Evolutionary conservation across 352 stramenopile genomes (phyloP).

Genomic region (Globisporangium rhizosaccharum): DNA sequence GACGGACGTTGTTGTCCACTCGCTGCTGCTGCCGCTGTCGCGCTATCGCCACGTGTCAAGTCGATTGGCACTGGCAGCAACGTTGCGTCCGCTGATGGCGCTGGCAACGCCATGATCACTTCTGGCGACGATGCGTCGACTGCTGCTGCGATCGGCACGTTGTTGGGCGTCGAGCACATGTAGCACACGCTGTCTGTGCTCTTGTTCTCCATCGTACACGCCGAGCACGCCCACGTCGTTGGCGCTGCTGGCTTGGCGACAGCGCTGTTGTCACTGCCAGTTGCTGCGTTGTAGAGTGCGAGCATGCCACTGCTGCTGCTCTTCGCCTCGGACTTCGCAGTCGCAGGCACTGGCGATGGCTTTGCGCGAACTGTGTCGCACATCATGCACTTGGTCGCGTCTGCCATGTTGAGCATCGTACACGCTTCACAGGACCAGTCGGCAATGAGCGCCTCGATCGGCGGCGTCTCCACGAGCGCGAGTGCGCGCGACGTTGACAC

Average conservation of each 20-base stretch:
- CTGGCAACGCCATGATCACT: constrained; percentile 26
- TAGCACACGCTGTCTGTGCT: constrained; percentile 44
- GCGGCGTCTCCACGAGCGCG: constrained; percentile 28
- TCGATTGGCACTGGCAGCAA: constrained; percentile 25
- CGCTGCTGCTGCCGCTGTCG: neutral
- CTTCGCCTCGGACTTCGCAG: constrained; percentile 5
- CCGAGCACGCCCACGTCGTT: constrained; percentile 44
- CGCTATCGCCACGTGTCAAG: constrained; percentile 24
- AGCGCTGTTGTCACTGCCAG: constrained; percentile 16
- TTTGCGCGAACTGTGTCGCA: constrained; percentile 52
- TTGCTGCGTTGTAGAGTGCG: constrained; percentile 63
- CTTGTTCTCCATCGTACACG: constrained; percentile 82
- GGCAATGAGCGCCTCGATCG: constrained; percentile 8
- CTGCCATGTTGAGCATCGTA: constrained; percentile 64
- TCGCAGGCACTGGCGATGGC: constrained; percentile 4
- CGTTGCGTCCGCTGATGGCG: constrained; percentile 19
- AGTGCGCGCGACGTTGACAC: constrained; percentile 49
- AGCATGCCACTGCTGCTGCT: constrained; percentile 46
- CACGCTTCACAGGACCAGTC: constrained; percentile 77
- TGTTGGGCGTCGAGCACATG: constrained; percentile 58
- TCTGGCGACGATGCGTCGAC: constrained; percentile 20
- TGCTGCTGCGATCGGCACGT: constrained; percentile 33
- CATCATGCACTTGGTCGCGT: constrained; percentile 62
- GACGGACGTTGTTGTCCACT: neutral
- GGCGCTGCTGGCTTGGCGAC: neutral